Conservation (phyloP, 192 early-diverging fungal species). For the Chytriomyces sp. region DNA sequence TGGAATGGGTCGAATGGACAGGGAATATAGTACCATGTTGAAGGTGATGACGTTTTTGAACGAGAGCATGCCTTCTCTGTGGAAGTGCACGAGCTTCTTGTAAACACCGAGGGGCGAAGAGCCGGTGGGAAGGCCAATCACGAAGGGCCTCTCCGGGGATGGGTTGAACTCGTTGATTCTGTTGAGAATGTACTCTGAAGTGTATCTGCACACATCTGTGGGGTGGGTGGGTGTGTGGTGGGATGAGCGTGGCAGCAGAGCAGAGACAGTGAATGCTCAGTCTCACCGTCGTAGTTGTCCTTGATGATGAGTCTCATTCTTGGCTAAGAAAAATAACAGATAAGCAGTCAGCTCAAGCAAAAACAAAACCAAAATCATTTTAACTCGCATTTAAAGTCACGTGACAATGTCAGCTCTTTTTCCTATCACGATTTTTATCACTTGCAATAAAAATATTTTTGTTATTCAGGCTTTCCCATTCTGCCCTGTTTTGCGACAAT, state of each 20-base stretch:
- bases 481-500: background rate
- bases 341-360: background rate
- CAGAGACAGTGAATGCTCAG: background rate
- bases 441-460: no score
- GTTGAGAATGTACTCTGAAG: constrained; percentile 79
- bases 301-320: constrained; percentile 38
- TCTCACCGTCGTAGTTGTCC: constrained; percentile 29
- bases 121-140: constrained; percentile 85
- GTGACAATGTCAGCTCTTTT: background rate
- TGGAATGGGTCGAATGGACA: background rate
- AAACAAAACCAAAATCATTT: background rate
- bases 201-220: constrained; percentile 9
- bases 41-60: constrained; percentile 87
- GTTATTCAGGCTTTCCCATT: background rate
- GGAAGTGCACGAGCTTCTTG: constrained; percentile 75
- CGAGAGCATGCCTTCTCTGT: constrained; percentile 69
- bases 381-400: background rate
- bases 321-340: background rate
- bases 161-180: constrained; percentile 80
- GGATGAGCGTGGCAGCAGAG: background rate
- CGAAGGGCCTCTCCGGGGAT: constrained; percentile 76
- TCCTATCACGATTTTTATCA: no score
- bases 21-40: constrained; percentile 69
- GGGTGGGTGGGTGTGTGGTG: background rate
- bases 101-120: constrained; percentile 85